These are phyloP conservation scores for Volvox carteri DNA, from an alignment of 163 green algal species.

Conservation along the genomic window DNA sequence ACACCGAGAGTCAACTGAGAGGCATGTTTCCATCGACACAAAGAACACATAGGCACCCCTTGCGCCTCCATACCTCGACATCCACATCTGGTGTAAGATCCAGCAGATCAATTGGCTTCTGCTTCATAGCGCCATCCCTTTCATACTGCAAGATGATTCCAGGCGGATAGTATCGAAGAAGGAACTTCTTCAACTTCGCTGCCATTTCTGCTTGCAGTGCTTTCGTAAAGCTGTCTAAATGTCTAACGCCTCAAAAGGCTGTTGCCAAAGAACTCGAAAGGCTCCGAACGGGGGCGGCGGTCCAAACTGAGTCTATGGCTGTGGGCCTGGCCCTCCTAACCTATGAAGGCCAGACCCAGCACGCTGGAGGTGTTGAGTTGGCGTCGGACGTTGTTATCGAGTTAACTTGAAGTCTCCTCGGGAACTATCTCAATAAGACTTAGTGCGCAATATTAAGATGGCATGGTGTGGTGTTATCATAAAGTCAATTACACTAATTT, in stretches of 20 bases:
- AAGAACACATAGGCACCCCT: neutral
- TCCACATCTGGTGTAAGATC: conserved; percentile 79
- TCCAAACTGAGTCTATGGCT: neutral
- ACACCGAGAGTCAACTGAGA: neutral
- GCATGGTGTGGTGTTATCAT: neutral
- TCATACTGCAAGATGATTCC: conserved; percentile 87
- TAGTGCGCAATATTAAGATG: neutral
- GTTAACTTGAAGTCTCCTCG: neutral
- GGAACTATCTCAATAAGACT: neutral
- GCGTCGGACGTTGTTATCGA: neutral
- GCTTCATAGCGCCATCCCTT: conserved; percentile 71
- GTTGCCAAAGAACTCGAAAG: neutral
- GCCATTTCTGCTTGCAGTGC: neutral
- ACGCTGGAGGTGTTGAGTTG: neutral
- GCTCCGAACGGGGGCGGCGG: conserved; percentile 5
- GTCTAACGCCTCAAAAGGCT: neutral
- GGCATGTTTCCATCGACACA: conserved; percentile 28
- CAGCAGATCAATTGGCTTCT: conserved; percentile 82
- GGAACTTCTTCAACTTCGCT: conserved; percentile 83
- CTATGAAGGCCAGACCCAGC: conserved; percentile 37
- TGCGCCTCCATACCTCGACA: conserved; percentile 68
- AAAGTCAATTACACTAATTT: neutral
- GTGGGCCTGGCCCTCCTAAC: conserved; percentile 29
- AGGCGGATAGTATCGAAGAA: conserved; percentile 86
- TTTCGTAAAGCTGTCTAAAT: neutral